Percentiles rank a stretch among this genome's conserved stretches.
phyloP scores from a whole-genome alignment of 805 yeast species.

The Saccharomycopsis vini region DNA sequence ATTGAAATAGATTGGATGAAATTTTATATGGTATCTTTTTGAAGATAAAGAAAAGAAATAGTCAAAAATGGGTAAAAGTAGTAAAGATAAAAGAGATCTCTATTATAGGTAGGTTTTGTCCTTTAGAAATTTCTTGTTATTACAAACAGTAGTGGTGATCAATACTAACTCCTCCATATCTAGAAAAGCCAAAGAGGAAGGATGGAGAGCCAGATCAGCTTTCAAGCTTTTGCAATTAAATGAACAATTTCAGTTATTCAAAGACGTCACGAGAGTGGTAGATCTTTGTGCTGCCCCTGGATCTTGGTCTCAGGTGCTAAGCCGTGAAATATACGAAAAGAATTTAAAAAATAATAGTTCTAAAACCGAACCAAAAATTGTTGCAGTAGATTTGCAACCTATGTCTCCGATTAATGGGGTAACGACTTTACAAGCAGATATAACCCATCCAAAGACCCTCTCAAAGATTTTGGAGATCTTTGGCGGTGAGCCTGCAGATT shows the following conservation, averaged over 20 bases:
- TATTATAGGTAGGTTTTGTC: slow-evolving; percentile 42
- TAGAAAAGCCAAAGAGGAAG: slow-evolving; percentile 93
- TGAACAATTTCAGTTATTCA: slow-evolving; percentile 78
- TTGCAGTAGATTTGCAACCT: slow-evolving; percentile 94
- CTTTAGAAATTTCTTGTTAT: background rate
- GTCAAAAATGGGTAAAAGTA: slow-evolving; percentile 90
- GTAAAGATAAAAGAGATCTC: slow-evolving; percentile 89
- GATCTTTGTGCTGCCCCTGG: slow-evolving; percentile 99
- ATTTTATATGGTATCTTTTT: no score
- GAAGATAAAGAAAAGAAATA: no score
- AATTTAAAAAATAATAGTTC: slow-evolving; percentile 23
- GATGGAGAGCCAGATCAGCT: slow-evolving; percentile 96
- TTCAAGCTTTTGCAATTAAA: slow-evolving; percentile 85
- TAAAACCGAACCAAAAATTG: slow-evolving; percentile 70
- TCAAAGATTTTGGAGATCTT: slow-evolving; percentile 66
- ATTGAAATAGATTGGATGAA: no score
- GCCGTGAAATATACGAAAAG: slow-evolving; percentile 51
- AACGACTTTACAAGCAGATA: slow-evolving; percentile 87
- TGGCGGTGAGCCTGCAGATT: slow-evolving; percentile 89
- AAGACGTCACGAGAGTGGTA: slow-evolving; percentile 70
- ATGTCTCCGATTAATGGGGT: slow-evolving; percentile 96
- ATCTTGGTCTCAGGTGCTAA: slow-evolving; percentile 94
- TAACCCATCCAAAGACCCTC: slow-evolving; percentile 89
- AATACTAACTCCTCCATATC: background rate
- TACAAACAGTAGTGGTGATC: background rate